A percentile compares a stretch with the other conserved stretches of the same genome.
Evolutionary conservation across 2,329 filamentous ascomycete genomes (phyloP).

Genomic region (Hymenoscyphus repandus): DNA sequence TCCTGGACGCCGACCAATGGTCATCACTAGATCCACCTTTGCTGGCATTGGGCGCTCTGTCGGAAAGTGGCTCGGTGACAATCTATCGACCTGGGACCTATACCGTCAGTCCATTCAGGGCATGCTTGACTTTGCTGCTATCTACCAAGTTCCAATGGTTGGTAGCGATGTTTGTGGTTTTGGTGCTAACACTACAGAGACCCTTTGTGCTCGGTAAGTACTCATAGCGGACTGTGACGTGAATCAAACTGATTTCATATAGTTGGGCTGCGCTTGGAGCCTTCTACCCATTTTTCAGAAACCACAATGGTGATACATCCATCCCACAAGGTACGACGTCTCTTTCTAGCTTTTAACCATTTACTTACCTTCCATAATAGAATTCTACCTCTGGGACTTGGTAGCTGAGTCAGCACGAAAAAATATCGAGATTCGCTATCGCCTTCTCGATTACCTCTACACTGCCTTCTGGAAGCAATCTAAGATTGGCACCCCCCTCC

Average conservation of each 20-base stretch:
- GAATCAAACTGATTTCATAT: neutral
- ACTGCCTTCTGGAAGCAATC: slow-evolving; percentile 60
- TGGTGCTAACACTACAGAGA: slow-evolving; percentile 58
- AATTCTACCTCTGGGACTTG: slow-evolving; percentile 65
- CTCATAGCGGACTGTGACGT: neutral
- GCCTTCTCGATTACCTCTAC: slow-evolving; percentile 75
- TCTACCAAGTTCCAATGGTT: slow-evolving; percentile 65
- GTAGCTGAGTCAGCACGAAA: slow-evolving; percentile 61
- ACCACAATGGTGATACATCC: slow-evolving; percentile 54
- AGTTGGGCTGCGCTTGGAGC: slow-evolving; percentile 70
- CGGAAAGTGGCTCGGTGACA: slow-evolving; percentile 57
- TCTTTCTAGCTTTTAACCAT: too few species aligned
- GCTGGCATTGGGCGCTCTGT: slow-evolving; percentile 64
- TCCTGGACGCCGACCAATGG: slow-evolving; percentile 57
- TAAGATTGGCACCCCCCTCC: slow-evolving; percentile 55
- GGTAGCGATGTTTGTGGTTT: slow-evolving; percentile 77
- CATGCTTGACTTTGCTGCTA: slow-evolving; percentile 55
- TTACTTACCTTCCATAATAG: slow-evolving; percentile 27
- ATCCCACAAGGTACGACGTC: slow-evolving; percentile 41
- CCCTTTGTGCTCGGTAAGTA: slow-evolving; percentile 53
- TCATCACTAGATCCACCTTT: slow-evolving; percentile 74
- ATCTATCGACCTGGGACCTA: slow-evolving; percentile 51
- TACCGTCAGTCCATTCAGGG: slow-evolving; percentile 54
- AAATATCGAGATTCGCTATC: slow-evolving; percentile 68
- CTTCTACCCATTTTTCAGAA: slow-evolving; percentile 71